Percentiles rank a stretch among this genome's conserved stretches.
Conservation (phyloP, 768 basidiomycete species). For the Rickenella mellea region DNA sequence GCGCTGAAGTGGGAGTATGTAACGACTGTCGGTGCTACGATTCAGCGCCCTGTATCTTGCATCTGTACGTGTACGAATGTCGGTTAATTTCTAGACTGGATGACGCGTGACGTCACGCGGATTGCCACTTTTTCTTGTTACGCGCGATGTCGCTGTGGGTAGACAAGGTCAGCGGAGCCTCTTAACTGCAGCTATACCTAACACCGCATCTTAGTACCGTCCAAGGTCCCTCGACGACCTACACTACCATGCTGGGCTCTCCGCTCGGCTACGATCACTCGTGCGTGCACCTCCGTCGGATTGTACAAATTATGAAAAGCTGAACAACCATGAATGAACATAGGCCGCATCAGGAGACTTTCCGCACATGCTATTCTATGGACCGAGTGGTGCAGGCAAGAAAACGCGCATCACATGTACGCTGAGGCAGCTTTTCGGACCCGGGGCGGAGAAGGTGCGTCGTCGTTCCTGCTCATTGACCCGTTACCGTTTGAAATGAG, state of each 20-base stretch:
- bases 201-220: no score
- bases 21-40: no score
- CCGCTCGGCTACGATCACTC: conserved; percentile 69
- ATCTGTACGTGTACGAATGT: no score
- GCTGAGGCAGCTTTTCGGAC: conserved; percentile 79
- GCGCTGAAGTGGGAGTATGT: no score
- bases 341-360: conserved; percentile 90
- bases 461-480: background rate
- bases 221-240: conserved; percentile 78
- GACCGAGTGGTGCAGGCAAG: conserved; percentile 94
- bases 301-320: background rate
- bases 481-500: background rate
- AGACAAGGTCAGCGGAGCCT: no score
- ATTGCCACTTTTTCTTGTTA: no score
- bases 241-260: conserved; percentile 80
- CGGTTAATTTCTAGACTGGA: no score
- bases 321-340: background rate
- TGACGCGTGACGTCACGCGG: no score
- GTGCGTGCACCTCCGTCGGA: conserved; percentile 27
- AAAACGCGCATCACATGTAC: conserved; percentile 94
- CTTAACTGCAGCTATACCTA: no score
- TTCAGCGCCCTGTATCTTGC: no score
- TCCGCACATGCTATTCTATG: conserved; percentile 96
- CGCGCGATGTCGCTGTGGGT: no score
- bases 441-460: conserved; percentile 83